Base-by-base conservation (phyloP, 441 rosid species). In the Pelargonium citronellum region DNA sequence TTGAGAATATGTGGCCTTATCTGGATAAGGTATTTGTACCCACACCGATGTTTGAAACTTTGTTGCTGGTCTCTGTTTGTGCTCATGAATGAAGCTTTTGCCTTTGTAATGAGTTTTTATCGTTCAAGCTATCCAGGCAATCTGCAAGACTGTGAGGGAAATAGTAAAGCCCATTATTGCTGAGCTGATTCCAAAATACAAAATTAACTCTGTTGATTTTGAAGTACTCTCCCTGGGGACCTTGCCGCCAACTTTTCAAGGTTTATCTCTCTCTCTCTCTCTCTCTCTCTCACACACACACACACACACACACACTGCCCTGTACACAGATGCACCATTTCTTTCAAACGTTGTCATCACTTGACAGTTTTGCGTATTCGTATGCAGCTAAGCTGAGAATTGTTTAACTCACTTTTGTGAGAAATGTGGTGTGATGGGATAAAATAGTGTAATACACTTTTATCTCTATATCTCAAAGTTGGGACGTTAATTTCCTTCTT, bases 201-300 rank as follows among this genome's bases (percentile, higher is more conserved):
- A 88, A 83, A 81, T 88, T 5, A 88, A 86, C 69, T 82, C 89
- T 9, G 89, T 86, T 61, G 93, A 88, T 69, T 88, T 88, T 80
- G 89, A 88, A 79, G 75, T 71, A 60, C 79, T 88, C 69, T 86
- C 89, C 65, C 73, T 86, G 79, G 93, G 93, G 37, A 72, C 93
- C 20, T 51, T 86, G 57, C 91, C 91, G 66, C 91, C 87, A 61
- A 83, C 81, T 71, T 85, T 88, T 69, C 91, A 86, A 73, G 91
- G 94, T 88, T 64, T 16, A 65, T 0, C 64, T 65, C 55, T 37
- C 51, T 43, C 15, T 19, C 58, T 69, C 67, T 53, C 58, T 63
- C 37, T 30, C 37, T 30, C 37, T 27, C 34, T 27, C 34, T 27
- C 13, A 15, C 41, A 55, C 39, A 34, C 39, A 34, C 46, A 30